A percentile compares a stretch with the other conserved stretches of the same genome.
These are phyloP conservation scores for Voacanga thouarsii DNA, from an alignment of 257 asterid species.

Conservation along the genomic window DNA sequence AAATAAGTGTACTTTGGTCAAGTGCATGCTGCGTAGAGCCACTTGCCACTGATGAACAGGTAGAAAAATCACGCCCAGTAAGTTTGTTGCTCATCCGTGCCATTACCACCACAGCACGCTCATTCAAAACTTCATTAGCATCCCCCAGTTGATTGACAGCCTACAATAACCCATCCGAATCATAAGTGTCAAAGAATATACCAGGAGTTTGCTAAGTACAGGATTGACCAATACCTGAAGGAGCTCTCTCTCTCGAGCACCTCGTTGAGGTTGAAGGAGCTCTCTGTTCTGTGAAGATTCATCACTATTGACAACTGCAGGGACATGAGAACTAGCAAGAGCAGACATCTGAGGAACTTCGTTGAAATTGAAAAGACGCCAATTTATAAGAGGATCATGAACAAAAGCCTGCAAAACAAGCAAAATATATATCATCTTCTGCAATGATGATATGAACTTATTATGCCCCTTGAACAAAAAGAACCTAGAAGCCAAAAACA, in stretches of 20 bases:
- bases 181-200: not conserved
- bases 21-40: slow-evolving; percentile 56
- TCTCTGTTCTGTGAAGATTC: slow-evolving; percentile 60
- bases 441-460: not conserved
- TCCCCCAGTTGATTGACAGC: slow-evolving; percentile 96
- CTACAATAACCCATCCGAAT: slow-evolving; percentile 33
- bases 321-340: slow-evolving; percentile 53
- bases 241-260: slow-evolving; percentile 87
- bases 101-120: slow-evolving; percentile 94
- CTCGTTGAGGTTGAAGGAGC: slow-evolving; percentile 81
- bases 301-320: slow-evolving; percentile 60
- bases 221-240: slow-evolving; percentile 58
- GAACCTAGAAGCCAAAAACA: not conserved
- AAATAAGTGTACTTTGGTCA: slow-evolving; percentile 58
- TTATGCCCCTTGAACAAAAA: not conserved
- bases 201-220: not conserved
- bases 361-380: slow-evolving; percentile 99
- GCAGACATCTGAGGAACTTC: slow-evolving; percentile 94
- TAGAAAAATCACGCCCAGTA: slow-evolving; percentile 88
- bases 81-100: slow-evolving; percentile 98
- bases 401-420: slow-evolving; percentile 79
- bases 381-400: slow-evolving; percentile 95
- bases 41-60: slow-evolving; percentile 49
- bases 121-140: slow-evolving; percentile 96
- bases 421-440: not conserved